phyloP scores from a whole-genome alignment of 2,329 filamentous ascomycete genomes.

The Macrophomina tecta region DNA sequence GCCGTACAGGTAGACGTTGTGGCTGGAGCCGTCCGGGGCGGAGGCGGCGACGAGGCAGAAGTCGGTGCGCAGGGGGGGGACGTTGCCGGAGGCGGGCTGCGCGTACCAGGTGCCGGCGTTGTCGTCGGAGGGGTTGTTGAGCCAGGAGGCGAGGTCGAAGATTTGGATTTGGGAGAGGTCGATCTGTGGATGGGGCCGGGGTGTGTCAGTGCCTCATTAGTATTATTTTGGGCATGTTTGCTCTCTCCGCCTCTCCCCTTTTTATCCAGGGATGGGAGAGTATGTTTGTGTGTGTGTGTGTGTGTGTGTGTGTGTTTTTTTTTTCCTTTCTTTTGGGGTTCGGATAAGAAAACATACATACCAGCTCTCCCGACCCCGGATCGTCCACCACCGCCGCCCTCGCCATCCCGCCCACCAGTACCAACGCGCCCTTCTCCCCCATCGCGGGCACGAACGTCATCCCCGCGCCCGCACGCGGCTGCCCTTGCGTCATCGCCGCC shows the following conservation, averaged over 20 bases:
- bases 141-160: constrained; percentile 7
- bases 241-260: too few species aligned
- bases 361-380: constrained; percentile 13
- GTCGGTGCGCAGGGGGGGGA: constrained; percentile 51
- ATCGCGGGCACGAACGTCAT: neutral
- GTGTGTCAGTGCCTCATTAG: neutral
- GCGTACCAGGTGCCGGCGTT: constrained; percentile 47
- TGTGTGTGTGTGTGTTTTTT: too few species aligned
- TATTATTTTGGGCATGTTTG: neutral
- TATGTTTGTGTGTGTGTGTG: too few species aligned
- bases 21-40: constrained; percentile 53
- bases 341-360: neutral
- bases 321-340: too few species aligned
- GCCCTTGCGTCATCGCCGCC: neutral
- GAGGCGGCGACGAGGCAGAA: constrained; percentile 51
- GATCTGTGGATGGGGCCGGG: neutral
- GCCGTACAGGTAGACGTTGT: constrained; percentile 58
- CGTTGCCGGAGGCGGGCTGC: constrained; percentile 50
- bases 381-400: neutral
- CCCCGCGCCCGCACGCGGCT: neutral
- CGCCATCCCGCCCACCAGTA: neutral
- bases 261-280: too few species aligned
- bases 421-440: constrained; percentile 2
- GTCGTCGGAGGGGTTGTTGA: neutral
- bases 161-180: neutral